Base-by-base conservation (phyloP, 768 basidiomycete genomes). In the Botryobasidium botryosum region DNA sequence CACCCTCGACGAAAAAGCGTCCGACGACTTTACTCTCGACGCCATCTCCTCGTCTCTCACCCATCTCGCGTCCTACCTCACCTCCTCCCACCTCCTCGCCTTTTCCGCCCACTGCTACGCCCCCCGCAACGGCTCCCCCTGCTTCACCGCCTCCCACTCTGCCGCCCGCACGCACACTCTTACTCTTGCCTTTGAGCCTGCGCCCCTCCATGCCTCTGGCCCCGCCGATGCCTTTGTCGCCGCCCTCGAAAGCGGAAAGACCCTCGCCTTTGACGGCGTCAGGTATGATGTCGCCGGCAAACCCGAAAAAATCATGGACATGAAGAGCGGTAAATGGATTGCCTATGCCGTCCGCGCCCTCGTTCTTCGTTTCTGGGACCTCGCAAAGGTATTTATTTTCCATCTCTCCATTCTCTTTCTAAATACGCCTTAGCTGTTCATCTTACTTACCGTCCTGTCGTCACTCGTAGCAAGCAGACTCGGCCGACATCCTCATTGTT, bases 401-500 rank as follows among this genome's bases (percentile, higher is more conserved):
- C 48, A 15, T 47, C 46, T 13, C 1, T 21, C 12, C 33, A 15
- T 20, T 23, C 17, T 28, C n/a, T 25, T 15, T 26, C 40, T 27
- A 21, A 25, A 10, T 42, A 28, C 13, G 12, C 32, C 12, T 12
- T 17, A 12, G 32, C 12, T 26, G 1, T 15, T 47, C 13, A 24
- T 28, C 36, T 32, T 35, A 17, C 20, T 33, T 25, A 26, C 41
- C 32, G 21, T 15, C 17, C 43, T 55, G 42, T 54, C 45, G 48
- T 53, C 28, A 47, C 31, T 17, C 45, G 10, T 62, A 83, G 75
- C 86, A 88, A 66, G 90, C 94, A 8, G 86, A 94, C 61, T 90
- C 88, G 1, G 74, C 91, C 20, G 94, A 99, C 62, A 96, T 99
- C 55, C 67, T 92, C 43, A 77, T 97, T 51, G 87, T 99, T 54